A percentile compares a stretch with the other conserved stretches of the same genome.
phyloP scores from a whole-genome alignment of 2,329 filamentous ascomycete genomes.

The Epichloe uncinata region DNA sequence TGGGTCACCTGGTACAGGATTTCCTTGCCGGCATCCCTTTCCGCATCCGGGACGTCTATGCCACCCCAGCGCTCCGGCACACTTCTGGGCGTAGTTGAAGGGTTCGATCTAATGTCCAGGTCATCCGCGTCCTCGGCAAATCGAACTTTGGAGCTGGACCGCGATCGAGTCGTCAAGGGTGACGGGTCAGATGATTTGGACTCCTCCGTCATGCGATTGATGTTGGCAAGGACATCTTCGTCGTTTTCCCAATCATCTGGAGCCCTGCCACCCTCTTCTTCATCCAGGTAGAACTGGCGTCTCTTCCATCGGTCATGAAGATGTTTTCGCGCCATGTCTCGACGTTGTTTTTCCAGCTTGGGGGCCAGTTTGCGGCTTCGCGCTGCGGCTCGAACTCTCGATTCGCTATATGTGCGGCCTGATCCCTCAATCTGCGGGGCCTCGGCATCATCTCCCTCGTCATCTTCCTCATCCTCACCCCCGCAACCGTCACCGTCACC shows the following conservation, averaged over 20 bases:
- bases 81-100: constrained; percentile 58
- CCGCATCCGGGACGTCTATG: constrained; percentile 65
- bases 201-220: constrained; percentile 20
- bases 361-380: constrained; percentile 23
- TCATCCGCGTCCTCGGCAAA: constrained; percentile 62
- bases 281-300: constrained; percentile 69
- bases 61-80: constrained; percentile 64
- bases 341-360: constrained; percentile 26
- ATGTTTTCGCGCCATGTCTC: constrained; percentile 33
- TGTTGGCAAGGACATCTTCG: constrained; percentile 38
- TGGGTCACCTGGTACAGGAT: constrained; percentile 86
- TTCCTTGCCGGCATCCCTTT: constrained; percentile 73
- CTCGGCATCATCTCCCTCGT: constrained; percentile 12
- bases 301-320: constrained; percentile 63
- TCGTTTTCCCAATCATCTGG: constrained; percentile 51
- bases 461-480: constrained; percentile 11
- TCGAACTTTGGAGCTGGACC: constrained; percentile 67
- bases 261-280: constrained; percentile 62
- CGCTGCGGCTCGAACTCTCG: constrained; percentile 24
- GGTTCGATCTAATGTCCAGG: constrained; percentile 56
- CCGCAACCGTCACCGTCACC: constrained; percentile 11
- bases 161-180: constrained; percentile 26
- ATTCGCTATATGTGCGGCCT: constrained; percentile 24
- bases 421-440: constrained; percentile 3
- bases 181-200: constrained; percentile 27